Evolutionary conservation across 805 yeast genomes (phyloP).

Genomic region (Candida yuanshanica): DNA sequence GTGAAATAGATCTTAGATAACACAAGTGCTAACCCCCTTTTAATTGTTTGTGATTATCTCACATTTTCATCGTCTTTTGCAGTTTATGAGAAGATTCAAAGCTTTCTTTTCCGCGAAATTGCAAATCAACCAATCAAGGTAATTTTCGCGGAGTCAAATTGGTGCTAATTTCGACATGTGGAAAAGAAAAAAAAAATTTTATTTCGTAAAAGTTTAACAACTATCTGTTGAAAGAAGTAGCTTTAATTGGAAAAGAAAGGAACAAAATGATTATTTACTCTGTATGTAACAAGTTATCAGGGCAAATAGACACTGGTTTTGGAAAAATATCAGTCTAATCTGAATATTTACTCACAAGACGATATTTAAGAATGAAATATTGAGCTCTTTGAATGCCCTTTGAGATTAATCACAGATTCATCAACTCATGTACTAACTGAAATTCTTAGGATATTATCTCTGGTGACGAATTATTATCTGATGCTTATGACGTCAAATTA

Average conservation of each 20-base stretch:
- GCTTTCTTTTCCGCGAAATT: too few relatives aligned
- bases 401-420: background rate
- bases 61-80: too few relatives aligned
- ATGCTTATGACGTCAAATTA: slow-evolving; percentile 85
- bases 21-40: too few relatives aligned
- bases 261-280: slow-evolving; percentile 16
- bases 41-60: too few relatives aligned
- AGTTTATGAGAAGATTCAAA: too few relatives aligned
- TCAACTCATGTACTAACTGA: slow-evolving; percentile 5
- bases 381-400: background rate
- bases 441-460: slow-evolving; percentile 75
- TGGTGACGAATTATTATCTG: slow-evolving; percentile 94
- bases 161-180: too few relatives aligned
- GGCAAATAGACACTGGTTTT: slow-evolving; percentile 1
- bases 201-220: background rate
- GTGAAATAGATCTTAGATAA: too few relatives aligned
- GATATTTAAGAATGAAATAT: too few relatives aligned
- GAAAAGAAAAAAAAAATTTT: slow-evolving; percentile 10
- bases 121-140: background rate
- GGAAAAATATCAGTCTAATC: too few relatives aligned
- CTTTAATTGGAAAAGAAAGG: background rate
- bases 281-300: slow-evolving; percentile 4
- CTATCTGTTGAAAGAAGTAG: background rate
- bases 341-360: too few relatives aligned
- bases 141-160: background rate